Evolutionary conservation across 1,139 yeast genomes (phyloP).

Genomic region (Kodamaea ohmeri): DNA sequence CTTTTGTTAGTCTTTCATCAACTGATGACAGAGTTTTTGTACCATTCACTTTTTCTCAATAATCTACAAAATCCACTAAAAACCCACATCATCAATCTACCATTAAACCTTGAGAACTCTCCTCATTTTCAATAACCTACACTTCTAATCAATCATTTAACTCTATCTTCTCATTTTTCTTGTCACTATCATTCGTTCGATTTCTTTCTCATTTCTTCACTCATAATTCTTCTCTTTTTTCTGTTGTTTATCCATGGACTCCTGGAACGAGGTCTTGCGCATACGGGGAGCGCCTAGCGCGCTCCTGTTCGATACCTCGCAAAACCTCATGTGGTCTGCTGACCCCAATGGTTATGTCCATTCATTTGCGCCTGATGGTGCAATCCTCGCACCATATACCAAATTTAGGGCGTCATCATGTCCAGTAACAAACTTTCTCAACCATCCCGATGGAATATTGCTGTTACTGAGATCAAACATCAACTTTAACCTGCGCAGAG

Average conservation of each 20-base stretch:
- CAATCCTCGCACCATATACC: slow-evolving; percentile 42
- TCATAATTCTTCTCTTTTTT: not conserved
- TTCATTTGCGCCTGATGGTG: slow-evolving; percentile 25
- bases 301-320: slow-evolving; percentile 63
- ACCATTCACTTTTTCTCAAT: no score
- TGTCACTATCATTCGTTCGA: not conserved
- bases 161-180: not conserved
- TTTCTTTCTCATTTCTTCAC: not conserved
- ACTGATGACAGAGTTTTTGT: no score
- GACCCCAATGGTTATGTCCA: slow-evolving; percentile 47
- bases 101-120: no score
- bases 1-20: no score
- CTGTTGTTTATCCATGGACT: slow-evolving; percentile 14
- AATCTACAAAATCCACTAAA: no score
- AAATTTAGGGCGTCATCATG: slow-evolving; percentile 46
- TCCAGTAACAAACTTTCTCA: slow-evolving; percentile 49
- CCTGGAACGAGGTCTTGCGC: slow-evolving; percentile 26
- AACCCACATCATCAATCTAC: no score
- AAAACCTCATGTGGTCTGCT: slow-evolving; percentile 87
- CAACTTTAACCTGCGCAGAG: slow-evolving; percentile 57
- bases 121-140: not conserved
- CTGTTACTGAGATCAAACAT: slow-evolving; percentile 54
- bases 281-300: slow-evolving; percentile 22
- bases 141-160: not conserved
- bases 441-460: slow-evolving; percentile 57